Evolutionary conservation across 805 yeast genomes (phyloP), one percentile per base, ranked within the genome.

Genomic region (Wickerhamiella spandovensis): DNA sequence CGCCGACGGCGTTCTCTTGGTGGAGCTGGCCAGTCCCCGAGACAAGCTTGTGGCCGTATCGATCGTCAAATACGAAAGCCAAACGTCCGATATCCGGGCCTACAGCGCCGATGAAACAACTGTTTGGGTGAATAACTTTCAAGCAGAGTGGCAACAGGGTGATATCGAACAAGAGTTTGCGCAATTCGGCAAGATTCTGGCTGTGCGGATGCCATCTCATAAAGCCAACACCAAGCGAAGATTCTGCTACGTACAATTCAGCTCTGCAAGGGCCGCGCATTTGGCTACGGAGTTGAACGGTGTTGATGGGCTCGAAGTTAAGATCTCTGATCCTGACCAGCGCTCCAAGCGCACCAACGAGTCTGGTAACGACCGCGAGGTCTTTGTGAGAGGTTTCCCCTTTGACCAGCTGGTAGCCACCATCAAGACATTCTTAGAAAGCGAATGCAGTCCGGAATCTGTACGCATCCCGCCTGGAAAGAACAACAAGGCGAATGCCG

Each of bases 211-310:
- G 35, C 53, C 53, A 1, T 24, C 39, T 4, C 21, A 18, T 5
- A 43, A 44, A 18, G 24, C 35, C 8, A 45, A 46, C n/a, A 7
- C 28, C 9, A 39, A 45, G 15, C 43, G 53, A 8, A 21, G 49
- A 30, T 51, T 51, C 23, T 46, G 51, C 38, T 51, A 51, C 25
- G 47, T 51, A 13, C 53, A 51, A 32, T 42, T 24, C 15, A 35
- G 43, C 18, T 32, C 45, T 6, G 42, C 47, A 2, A 17, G 30
- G 30, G 49, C 46, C 4, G 53, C 53, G n/a, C 17, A 44, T 21
- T 7, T 8, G 2, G 44, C 44, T 3, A 30, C 46, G 9, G 28
- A 25, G 13, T 17, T 37, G 7, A 32, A 44, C 17, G 39, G 38
- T 21, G 8, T 24, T 3, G 28, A 25, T 1, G 45, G 38, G 10